These are phyloP conservation scores for Atkinsonella hypoxylon DNA, from an alignment of 2,329 filamentous ascomycete species.

Conservation along the genomic window DNA sequence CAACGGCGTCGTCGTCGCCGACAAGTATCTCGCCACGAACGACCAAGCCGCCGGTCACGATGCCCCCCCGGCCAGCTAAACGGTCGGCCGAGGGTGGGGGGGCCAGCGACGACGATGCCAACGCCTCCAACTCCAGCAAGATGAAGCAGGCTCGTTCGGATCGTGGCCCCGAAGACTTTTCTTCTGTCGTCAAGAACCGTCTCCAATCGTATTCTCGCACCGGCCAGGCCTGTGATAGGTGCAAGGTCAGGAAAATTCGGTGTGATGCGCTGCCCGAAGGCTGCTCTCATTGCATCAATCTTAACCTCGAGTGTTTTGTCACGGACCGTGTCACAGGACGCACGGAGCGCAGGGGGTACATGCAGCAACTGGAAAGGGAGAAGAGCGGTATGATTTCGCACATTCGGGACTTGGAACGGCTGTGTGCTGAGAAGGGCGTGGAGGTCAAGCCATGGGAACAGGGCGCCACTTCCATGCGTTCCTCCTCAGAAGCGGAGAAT, in stretches of 20 bases:
- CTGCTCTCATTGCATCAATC: constrained; percentile 70
- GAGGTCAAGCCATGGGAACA: constrained; percentile 43
- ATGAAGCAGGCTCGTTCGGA: constrained; percentile 39
- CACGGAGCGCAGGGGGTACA: constrained; percentile 65
- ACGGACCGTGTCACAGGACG: constrained; percentile 80
- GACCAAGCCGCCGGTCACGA: constrained; percentile 6
- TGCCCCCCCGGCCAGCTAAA: constrained; percentile 16
- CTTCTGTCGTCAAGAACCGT: constrained; percentile 42
- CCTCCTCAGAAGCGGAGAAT: constrained; percentile 14
- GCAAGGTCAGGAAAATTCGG: constrained; percentile 82
- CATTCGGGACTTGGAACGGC: constrained; percentile 55
- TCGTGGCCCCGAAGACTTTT: constrained; percentile 38
- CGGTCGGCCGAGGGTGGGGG: constrained; percentile 26
- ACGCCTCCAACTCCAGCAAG: constrained; percentile 19
- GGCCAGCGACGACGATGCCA: constrained; percentile 19
- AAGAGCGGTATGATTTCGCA: constrained; percentile 54
- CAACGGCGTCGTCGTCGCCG: constrained; percentile 7
- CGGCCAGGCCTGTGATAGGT: constrained; percentile 79
- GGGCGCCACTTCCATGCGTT: constrained; percentile 15
- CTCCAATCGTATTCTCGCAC: constrained; percentile 49
- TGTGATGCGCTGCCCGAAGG: constrained; percentile 72
- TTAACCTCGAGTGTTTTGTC: constrained; percentile 67
- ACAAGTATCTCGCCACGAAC: constrained; percentile 7
- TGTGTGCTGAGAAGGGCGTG: constrained; percentile 48
- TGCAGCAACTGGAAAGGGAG: constrained; percentile 64